Evolutionary conservation across 768 basidiomycete genomes (phyloP).

Genomic region (Hydnum rufescens): DNA sequence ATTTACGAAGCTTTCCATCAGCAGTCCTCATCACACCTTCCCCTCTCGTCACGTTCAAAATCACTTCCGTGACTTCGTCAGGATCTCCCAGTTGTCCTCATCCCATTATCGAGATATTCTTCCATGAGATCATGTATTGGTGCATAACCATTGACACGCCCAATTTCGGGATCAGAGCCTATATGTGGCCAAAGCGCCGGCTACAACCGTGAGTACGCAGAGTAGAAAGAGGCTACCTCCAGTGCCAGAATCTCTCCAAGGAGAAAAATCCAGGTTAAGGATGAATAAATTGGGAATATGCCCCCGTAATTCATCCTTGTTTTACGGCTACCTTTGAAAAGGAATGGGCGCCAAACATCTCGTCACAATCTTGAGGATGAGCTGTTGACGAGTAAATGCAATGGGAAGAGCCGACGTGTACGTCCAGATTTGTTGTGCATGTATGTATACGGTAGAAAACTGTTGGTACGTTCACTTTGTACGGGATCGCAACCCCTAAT

Average conservation of each 20-base stretch:
- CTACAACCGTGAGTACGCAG: background rate
- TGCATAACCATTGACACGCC: background rate
- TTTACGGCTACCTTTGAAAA: background rate
- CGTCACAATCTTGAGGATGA: no score
- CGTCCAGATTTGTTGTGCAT: constrained; percentile 16
- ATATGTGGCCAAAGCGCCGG: background rate
- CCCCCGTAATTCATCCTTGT: background rate
- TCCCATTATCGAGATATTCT: background rate
- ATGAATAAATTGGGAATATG: background rate
- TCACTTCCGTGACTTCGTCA: background rate
- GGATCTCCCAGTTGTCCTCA: background rate
- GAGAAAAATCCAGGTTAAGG: background rate
- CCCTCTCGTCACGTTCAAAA: background rate
- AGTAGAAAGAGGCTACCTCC: background rate
- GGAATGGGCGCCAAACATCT: background rate
- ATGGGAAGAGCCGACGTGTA: no score
- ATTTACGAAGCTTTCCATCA: background rate
- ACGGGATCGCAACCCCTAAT: constrained; percentile 10
- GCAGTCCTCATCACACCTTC: background rate
- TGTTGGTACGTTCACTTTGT: constrained; percentile 21
- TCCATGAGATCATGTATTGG: background rate
- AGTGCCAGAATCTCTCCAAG: background rate
- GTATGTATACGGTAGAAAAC: constrained; percentile 30
- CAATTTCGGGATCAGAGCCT: background rate
- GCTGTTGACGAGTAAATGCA: no score